Conservation (phyloP, 2,329 filamentous ascomycete genomes). For the Fusarium virguliforme region DNA sequence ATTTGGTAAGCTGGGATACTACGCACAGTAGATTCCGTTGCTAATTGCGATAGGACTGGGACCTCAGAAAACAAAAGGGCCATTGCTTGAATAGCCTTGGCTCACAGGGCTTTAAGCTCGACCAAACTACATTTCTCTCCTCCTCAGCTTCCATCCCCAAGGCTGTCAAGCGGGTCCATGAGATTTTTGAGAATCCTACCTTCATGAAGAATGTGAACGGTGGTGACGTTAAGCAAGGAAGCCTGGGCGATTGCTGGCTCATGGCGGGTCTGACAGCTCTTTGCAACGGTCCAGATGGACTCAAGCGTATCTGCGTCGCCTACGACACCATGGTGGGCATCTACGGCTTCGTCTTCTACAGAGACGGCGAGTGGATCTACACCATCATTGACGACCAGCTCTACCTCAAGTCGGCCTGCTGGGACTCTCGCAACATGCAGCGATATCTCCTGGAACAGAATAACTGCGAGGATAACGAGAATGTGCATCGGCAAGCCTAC, state of each 20-base stretch:
- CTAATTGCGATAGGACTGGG: conserved; percentile 68
- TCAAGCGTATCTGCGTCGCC: conserved; percentile 82
- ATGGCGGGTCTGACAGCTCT: conserved; percentile 84
- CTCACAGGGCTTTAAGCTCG: conserved; percentile 67
- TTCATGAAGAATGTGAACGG: conserved; percentile 78
- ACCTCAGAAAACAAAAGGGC: conserved; percentile 76
- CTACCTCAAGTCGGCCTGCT: conserved; percentile 85
- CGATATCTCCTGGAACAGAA: conserved; percentile 82
- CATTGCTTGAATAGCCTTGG: conserved; percentile 70
- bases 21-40: not conserved
- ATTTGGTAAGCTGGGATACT: conserved; percentile 63
- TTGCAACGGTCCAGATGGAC: conserved; percentile 78
- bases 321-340: conserved; percentile 82
- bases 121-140: conserved; percentile 61
- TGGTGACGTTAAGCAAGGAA: conserved; percentile 83
- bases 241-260: conserved; percentile 85
- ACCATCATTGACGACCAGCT: conserved; percentile 94
- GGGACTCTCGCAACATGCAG: conserved; percentile 83
- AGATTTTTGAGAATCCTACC: conserved; percentile 83
- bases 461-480: conserved; percentile 80
- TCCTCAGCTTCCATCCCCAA: conserved; percentile 72
- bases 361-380: conserved; percentile 92
- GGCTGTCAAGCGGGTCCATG: conserved; percentile 81
- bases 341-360: conserved; percentile 90
- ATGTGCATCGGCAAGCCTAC: conserved; percentile 78